Base-by-base conservation (phyloP, 768 basidiomycete species). In the Fomitopsis pulvina region DNA sequence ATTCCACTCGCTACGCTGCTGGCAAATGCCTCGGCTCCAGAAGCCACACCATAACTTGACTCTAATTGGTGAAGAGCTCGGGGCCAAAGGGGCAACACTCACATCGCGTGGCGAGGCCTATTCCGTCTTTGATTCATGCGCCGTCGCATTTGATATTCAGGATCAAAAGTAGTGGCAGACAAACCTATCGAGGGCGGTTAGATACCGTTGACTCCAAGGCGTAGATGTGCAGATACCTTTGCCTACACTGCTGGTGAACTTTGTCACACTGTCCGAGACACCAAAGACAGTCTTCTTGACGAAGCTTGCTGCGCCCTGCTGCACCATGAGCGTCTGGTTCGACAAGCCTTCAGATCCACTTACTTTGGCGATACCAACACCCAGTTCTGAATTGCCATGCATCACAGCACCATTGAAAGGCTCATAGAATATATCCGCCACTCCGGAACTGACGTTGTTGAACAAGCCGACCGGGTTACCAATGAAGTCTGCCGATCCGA, bases 241-340 rank as follows among this genome's bases (percentile, higher is more conserved):
- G 38, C 95, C 92, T 53, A 99, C 83, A 64, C 92, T 96, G 55
- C 93, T 91, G 1, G 96, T 98, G 61, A 99, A 86, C 67, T 97
- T 98, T n/a, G 94, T 94, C 63, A 99, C 74, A 63, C 92, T 95
- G 61, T 99, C 95, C 28, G 89, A 88, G 38, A 99, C 65, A 30
- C 96, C 96, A 59, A 98, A 99, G 6, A 98, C 90, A 0, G 95
- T 96, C 72, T 99, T 99, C 74, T 98, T 98, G 48, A 97, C 88
- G 58, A 99, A 94, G 63, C 93, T 97, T 6, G 94, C 92, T 0
- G 95, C 95, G 40, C 96, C 96, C 87, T 94, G 58, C 7, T 20
- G 34, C n/a, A 25, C 2, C 38, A 41, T 28, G 28, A 51, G 2
- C 3, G 34, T 22, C 43, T 45, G 10, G 25, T 14, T 14, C 4